Percentiles rank a stretch among this genome's conserved stretches.
phyloP scores from a whole-genome alignment of 2,329 filamentous ascomycete genomes.

The Talaromyces sp. region DNA sequence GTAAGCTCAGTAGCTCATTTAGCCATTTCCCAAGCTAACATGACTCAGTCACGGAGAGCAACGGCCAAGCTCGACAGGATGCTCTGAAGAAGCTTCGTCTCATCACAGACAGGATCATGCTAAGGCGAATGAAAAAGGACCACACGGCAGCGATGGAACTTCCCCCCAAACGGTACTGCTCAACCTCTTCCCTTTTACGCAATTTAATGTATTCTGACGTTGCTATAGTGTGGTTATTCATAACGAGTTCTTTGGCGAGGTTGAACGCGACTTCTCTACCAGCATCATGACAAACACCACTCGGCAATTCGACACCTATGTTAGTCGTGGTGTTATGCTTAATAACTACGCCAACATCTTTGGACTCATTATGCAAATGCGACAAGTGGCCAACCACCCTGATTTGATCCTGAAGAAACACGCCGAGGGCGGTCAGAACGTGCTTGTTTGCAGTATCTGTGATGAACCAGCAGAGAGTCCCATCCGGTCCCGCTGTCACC shows the following conservation, averaged over 20 bases:
- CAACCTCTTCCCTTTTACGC: neutral
- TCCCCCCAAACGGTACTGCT: slow-evolving; percentile 70
- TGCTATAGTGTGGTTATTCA: slow-evolving; percentile 63
- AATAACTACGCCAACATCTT: slow-evolving; percentile 99
- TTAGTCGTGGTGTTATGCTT: slow-evolving; percentile 85
- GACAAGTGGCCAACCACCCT: slow-evolving; percentile 93
- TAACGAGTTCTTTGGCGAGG: slow-evolving; percentile 93
- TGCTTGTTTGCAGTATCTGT: slow-evolving; percentile 88
- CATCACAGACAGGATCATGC: slow-evolving; percentile 90
- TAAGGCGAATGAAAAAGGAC: slow-evolving; percentile 88
- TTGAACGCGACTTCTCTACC: slow-evolving; percentile 89
- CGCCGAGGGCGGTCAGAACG: slow-evolving; percentile 76
- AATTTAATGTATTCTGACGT: neutral
- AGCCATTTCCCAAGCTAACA: slow-evolving; percentile 42
- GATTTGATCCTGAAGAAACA: slow-evolving; percentile 90
- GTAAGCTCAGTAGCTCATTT: slow-evolving; percentile 18
- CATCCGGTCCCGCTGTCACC: slow-evolving; percentile 83
- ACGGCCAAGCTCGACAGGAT: slow-evolving; percentile 50
- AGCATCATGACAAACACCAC: slow-evolving; percentile 92
- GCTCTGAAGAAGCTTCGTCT: slow-evolving; percentile 79
- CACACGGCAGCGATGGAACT: slow-evolving; percentile 93
- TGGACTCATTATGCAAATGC: slow-evolving; percentile 98
- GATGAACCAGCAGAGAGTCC: slow-evolving; percentile 95
- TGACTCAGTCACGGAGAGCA: slow-evolving; percentile 49
- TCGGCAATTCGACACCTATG: slow-evolving; percentile 91